Evolutionary conservation across 345 rosid genomes (phyloP).

Genomic region (Heritiera fomes): DNA sequence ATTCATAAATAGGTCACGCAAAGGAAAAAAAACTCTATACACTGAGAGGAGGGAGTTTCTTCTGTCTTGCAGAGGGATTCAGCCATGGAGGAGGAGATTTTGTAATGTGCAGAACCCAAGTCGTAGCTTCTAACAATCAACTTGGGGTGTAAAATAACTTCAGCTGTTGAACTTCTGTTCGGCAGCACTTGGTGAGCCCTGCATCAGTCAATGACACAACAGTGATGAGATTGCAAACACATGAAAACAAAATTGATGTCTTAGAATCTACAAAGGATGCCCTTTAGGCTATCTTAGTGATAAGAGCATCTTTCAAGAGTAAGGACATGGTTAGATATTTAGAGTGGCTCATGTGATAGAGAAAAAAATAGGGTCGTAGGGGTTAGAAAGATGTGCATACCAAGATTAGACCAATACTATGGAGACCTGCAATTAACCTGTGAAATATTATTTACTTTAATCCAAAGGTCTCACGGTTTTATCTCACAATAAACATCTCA

Average conservation of each 20-base stretch:
- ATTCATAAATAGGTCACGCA: conserved; percentile 38
- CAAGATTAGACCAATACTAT: no score
- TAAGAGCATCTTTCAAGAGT: no score
- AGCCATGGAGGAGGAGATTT: conserved; percentile 2
- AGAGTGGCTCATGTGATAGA: no score
- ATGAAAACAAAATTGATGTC: neutral
- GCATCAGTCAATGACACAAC: conserved; percentile 34
- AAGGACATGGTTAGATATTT: no score
- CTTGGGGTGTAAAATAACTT: conserved; percentile 17
- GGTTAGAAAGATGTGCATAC: no score
- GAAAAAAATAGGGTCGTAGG: no score
- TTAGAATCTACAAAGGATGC: neutral
- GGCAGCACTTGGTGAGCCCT: conserved; percentile 74
- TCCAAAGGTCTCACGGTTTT: no score
- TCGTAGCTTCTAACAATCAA: neutral
- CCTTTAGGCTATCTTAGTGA: no score
- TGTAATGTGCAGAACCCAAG: conserved; percentile 29
- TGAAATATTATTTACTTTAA: no score
- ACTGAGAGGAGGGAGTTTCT: conserved; percentile 26
- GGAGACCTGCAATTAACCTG: no score
- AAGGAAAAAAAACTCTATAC: conserved; percentile 47
- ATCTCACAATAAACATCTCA: no score
- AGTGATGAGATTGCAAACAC: conserved; percentile 4
- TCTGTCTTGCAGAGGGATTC: conserved; percentile 24
- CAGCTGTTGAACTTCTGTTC: conserved; percentile 68